Conservation (phyloP, 2,329 filamentous ascomycete species). For the Lachnellula arida region DNA sequence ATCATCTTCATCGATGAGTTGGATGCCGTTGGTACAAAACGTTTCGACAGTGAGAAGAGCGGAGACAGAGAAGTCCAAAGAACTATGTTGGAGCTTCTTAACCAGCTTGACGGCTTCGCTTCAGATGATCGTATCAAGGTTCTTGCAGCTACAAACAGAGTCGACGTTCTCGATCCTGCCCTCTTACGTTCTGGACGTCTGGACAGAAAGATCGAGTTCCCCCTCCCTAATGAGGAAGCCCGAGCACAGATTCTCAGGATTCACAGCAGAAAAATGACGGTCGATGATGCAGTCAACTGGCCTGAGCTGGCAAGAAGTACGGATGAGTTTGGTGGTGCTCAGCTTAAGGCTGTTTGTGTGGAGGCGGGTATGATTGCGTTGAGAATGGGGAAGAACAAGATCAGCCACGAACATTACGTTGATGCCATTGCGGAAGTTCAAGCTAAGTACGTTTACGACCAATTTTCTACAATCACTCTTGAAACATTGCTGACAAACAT, state of each 20-base stretch:
- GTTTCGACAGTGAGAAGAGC: conserved; percentile 97
- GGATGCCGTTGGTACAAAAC: conserved; percentile 97
- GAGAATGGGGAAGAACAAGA: conserved; percentile 90
- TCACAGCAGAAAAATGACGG: conserved; percentile 97
- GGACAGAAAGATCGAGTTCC: conserved; percentile 97
- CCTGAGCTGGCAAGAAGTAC: conserved; percentile 91
- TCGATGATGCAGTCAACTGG: conserved; percentile 93
- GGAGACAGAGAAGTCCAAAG: conserved; percentile 97
- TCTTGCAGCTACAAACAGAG: conserved; percentile 86
- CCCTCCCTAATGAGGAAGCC: conserved; percentile 94
- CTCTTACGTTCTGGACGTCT: conserved; percentile 87
- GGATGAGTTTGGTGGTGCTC: conserved; percentile 96
- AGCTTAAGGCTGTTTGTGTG: conserved; percentile 97
- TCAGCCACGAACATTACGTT: conserved; percentile 97
- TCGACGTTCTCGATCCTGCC: conserved; percentile 89
- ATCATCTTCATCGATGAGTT: conserved; percentile 99
- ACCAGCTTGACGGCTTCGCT: conserved; percentile 96
- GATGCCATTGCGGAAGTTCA: conserved; percentile 97
- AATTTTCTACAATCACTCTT: not conserved
- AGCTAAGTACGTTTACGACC: conserved; percentile 37
- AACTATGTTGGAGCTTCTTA: conserved; percentile 97
- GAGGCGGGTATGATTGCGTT: conserved; percentile 99
- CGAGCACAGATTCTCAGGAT: conserved; percentile 96
- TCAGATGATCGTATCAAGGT: conserved; percentile 97
- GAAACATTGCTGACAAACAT: not conserved